Base-by-base conservation (phyloP, 73 alveolate genomes). In the Paraurostyla sp. region DNA sequence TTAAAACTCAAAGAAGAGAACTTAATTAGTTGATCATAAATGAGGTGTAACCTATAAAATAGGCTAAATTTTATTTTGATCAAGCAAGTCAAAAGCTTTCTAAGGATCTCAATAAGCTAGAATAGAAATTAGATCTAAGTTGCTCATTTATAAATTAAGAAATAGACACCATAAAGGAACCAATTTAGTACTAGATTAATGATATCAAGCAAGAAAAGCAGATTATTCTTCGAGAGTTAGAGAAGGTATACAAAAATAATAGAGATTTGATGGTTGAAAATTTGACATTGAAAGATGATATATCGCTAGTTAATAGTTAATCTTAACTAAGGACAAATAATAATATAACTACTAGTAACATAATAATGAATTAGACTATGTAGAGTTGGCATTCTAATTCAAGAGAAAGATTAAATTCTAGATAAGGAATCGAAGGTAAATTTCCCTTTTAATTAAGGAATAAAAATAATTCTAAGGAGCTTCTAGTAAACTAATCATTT, bases 151-250 rank as follows among this genome's bases (percentile, higher is more conserved):
- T 73, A 23, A n/a, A 46, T 9, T 7, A 43, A 15, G 86, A 78
- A 45, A 25, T 78, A 7, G 89, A 78, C n/a, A 4, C 32, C 22
- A 50, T 78, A 27, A 50, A 38, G 40, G 76, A 78, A 29, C 89
- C 89, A 32, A 4, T 54, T 33, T 20, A 49, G n/a, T 25, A 29
- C 33, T 36, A 52, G 46, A 78, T 78, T 78, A 49, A 78, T 46
- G 89, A 78, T 78, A 40, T 78, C 6, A 78, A 78, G 41, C 69
- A 78, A 58, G 89, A 78, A 60, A 54, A 54, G 40, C 48, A 49
- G 22, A 2, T 23, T 27, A 51, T 78, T 3, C 16, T 78, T 2
- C 49, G 78, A 78, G 89, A 78, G 40, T 38, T 78, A 0, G 59
- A 78, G 42, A 78, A 54, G 32, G 78, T 78, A 0, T 54, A 78